phyloP scores from a whole-genome alignment of 345 rosid species.

The Linum lewisii region DNA sequence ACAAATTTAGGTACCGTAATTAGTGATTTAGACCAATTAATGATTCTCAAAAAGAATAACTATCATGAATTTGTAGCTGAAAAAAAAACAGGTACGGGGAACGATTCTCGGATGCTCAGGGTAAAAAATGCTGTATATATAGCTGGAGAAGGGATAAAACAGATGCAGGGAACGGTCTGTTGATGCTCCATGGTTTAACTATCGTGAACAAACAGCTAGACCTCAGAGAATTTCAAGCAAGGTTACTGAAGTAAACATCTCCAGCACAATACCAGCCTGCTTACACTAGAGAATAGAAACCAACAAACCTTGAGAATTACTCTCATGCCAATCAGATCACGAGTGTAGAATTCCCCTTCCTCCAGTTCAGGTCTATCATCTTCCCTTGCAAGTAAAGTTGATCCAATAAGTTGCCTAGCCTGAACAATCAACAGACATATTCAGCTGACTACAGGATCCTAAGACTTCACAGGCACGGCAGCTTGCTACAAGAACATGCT shows the following conservation, averaged over 20 bases:
- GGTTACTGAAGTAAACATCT: not conserved
- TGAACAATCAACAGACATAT: constrained; percentile 16
- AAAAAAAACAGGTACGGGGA: not conserved
- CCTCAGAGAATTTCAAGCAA: not conserved
- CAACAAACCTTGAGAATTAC: constrained; percentile 52
- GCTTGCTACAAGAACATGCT: not conserved
- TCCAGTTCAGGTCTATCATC: constrained; percentile 74
- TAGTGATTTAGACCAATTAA: not conserved
- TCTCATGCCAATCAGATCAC: constrained; percentile 82
- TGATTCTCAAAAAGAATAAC: not conserved
- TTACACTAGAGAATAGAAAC: not conserved
- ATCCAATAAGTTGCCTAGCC: constrained; percentile 83
- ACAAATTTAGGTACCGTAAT: no score
- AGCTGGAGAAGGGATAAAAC: no score
- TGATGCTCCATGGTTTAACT: not conserved
- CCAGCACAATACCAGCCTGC: not conserved
- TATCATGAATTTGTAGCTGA: not conserved
- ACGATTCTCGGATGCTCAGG: not conserved
- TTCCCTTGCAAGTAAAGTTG: constrained; percentile 64
- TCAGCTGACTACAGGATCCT: not conserved
- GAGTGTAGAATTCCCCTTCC: constrained; percentile 68
- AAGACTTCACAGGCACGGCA: not conserved
- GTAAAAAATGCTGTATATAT: no score
- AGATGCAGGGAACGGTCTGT: not conserved
- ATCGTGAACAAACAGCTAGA: not conserved